A percentile compares a stretch with the other conserved stretches of the same genome.
Evolutionary conservation across 495 filamentous ascomycete species (phyloP).

Genomic region (Friedmanniomyces simplex): DNA sequence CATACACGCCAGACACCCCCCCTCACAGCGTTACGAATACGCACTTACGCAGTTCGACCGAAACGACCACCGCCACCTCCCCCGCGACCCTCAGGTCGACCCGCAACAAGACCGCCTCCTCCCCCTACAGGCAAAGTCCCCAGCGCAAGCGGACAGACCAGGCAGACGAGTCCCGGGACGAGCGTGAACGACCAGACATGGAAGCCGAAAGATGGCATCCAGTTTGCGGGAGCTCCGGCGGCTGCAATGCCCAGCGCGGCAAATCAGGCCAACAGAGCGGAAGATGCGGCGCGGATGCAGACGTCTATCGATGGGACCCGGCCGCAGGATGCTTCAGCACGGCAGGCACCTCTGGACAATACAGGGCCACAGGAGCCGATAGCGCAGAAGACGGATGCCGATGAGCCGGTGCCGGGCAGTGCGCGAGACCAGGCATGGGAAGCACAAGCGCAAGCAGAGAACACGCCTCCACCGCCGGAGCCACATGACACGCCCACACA

Average conservation of each 20-base stretch:
- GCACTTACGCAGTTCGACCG: constrained; percentile 12
- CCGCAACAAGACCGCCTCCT: background rate
- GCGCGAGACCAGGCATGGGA: constrained; percentile 8
- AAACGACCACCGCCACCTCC: constrained; percentile 11
- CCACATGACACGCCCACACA: constrained; percentile 24
- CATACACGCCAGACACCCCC: constrained; percentile 4
- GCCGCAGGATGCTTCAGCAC: background rate
- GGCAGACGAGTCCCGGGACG: constrained; percentile 19
- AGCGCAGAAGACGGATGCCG: constrained; percentile 13
- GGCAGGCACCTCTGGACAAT: background rate
- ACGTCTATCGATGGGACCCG: constrained; percentile 11
- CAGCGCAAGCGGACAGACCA: background rate
- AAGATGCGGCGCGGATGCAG: background rate
- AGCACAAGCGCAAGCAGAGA: constrained; percentile 15
- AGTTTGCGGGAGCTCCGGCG: constrained; percentile 6
- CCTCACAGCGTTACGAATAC: constrained; percentile 5
- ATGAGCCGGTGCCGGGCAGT: constrained; percentile 12
- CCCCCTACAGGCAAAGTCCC: background rate
- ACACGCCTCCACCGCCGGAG: constrained; percentile 12
- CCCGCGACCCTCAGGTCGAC: background rate
- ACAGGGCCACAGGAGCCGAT: constrained; percentile 10
- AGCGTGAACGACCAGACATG: constrained; percentile 19
- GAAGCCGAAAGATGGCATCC: constrained; percentile 20
- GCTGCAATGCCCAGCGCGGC: constrained; percentile 2
- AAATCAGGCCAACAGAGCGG: background rate